phyloP scores from a whole-genome alignment of 2,329 filamentous ascomycete species.

The Cytospora paraplurivora region DNA sequence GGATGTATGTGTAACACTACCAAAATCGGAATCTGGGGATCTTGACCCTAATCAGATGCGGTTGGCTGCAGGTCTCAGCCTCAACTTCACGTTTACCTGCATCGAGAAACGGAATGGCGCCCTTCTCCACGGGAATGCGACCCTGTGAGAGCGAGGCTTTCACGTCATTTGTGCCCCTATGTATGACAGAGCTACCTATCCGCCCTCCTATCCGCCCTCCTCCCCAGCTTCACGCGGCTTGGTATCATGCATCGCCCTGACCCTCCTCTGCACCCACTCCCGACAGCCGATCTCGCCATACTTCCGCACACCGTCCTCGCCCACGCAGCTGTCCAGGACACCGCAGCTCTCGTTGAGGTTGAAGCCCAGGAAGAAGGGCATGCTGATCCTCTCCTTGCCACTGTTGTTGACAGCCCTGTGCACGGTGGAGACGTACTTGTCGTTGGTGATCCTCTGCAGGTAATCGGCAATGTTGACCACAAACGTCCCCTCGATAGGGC shows the following conservation, averaged over 20 bases:
- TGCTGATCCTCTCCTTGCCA: conserved; percentile 43
- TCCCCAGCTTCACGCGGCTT: neutral
- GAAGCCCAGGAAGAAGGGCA: conserved; percentile 52
- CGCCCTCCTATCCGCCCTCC: neutral
- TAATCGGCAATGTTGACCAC: conserved; percentile 57
- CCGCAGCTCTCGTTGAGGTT: conserved; percentile 44
- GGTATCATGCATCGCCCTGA: conserved; percentile 39
- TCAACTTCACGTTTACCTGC: conserved; percentile 12
- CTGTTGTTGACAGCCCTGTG: conserved; percentile 49
- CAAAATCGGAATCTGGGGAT: conserved; percentile 7
- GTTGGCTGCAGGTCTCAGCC: conserved; percentile 17
- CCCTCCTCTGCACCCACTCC: conserved; percentile 43
- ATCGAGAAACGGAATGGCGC: neutral
- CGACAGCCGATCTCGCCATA: conserved; percentile 45
- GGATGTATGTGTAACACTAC: conserved; percentile 1
- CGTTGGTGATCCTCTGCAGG: conserved; percentile 54
- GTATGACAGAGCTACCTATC: too few relatives aligned
- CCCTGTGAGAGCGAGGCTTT: neutral
- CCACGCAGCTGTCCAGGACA: conserved; percentile 43
- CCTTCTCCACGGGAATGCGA: neutral
- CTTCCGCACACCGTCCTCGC: conserved; percentile 38
- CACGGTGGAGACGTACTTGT: conserved; percentile 50
- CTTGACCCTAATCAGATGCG: neutral
- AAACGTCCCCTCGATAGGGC: conserved; percentile 45
- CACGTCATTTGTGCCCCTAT: neutral